Conservation (phyloP, 1,139 yeast species). For the Suhomyces terraborum region DNA sequence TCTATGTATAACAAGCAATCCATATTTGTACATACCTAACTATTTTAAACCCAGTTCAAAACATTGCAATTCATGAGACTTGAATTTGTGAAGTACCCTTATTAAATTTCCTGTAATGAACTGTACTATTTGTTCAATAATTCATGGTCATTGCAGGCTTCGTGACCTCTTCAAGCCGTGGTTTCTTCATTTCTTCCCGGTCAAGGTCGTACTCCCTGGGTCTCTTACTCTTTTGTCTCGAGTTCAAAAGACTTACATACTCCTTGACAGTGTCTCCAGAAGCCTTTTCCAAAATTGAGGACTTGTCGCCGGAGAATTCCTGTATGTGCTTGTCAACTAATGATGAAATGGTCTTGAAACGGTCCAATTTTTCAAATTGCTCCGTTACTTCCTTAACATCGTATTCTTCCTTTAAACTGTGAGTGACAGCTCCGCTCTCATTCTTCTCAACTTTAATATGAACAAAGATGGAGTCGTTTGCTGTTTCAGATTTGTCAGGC, state of each 20-base stretch:
- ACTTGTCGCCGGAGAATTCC: slow-evolving; percentile 1
- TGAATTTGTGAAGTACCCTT: no score
- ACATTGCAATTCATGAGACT: no score
- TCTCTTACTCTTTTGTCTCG: slow-evolving; percentile 14
- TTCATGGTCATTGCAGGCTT: slow-evolving; percentile 11
- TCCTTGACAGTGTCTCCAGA: slow-evolving; percentile 7
- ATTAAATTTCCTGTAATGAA: no score
- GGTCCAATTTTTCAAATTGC: slow-evolving; percentile 6
- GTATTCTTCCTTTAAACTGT: not conserved
- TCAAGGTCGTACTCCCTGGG: slow-evolving; percentile 11
- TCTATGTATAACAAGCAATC: no score
- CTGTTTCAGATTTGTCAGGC: no score
- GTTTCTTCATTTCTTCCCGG: slow-evolving; percentile 5
- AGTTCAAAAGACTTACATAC: slow-evolving; percentile 8
- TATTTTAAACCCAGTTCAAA: no score
- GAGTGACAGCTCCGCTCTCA: slow-evolving; percentile 6
- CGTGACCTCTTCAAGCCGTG: slow-evolving; percentile 3
- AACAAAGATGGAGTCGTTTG: not conserved
- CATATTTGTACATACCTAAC: no score
- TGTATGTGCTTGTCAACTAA: slow-evolving; percentile 5
- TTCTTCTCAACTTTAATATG: not conserved
- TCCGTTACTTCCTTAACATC: slow-evolving; percentile 1
- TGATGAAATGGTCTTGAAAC: slow-evolving; percentile 9
- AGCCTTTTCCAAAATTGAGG: not conserved
- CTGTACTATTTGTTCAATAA: no score